Conservation (phyloP, 345 rosid genomes). For the Aegle marmelos region DNA sequence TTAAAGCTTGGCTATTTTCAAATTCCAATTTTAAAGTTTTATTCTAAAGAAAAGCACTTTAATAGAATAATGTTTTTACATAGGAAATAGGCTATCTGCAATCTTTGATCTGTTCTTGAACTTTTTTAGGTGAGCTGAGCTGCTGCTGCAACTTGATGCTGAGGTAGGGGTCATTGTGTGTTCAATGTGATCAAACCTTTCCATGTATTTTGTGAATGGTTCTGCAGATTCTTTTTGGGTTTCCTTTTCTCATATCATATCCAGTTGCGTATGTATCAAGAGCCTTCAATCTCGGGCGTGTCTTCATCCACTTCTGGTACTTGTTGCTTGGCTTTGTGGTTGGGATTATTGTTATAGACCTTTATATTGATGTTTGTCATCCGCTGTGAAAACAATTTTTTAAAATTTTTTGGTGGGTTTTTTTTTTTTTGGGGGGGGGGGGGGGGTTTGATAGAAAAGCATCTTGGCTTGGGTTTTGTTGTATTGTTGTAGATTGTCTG, state of each 20-base stretch:
- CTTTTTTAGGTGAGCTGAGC: constrained; percentile 63
- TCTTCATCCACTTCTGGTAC: constrained; percentile 97
- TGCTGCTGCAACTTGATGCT: constrained; percentile 29
- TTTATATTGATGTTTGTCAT: neutral
- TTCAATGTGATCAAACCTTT: constrained; percentile 31
- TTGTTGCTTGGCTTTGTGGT: constrained; percentile 15
- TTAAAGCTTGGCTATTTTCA: neutral
- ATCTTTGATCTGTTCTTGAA: constrained; percentile 19
- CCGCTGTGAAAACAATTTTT: neutral
- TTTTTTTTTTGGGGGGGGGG: no score
- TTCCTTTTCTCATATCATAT: constrained; percentile 71
- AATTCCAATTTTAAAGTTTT: neutral
- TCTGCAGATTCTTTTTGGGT: constrained; percentile 86
- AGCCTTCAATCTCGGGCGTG: constrained; percentile 95
- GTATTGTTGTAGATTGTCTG: neutral
- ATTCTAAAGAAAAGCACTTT: neutral
- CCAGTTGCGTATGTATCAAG: constrained; percentile 71
- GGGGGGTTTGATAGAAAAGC: neutral
- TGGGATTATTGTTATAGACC: neutral
- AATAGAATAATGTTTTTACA: neutral
- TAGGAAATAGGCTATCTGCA: constrained; percentile 13
- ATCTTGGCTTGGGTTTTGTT: neutral
- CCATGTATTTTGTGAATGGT: constrained; percentile 32
- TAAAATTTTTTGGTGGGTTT: no score
- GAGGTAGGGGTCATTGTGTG: constrained; percentile 16